A percentile compares a stretch with the other conserved stretches of the same genome.
Evolutionary conservation across 129 eudicot genomes (phyloP).

Genomic region (Flaveria bidentis): DNA sequence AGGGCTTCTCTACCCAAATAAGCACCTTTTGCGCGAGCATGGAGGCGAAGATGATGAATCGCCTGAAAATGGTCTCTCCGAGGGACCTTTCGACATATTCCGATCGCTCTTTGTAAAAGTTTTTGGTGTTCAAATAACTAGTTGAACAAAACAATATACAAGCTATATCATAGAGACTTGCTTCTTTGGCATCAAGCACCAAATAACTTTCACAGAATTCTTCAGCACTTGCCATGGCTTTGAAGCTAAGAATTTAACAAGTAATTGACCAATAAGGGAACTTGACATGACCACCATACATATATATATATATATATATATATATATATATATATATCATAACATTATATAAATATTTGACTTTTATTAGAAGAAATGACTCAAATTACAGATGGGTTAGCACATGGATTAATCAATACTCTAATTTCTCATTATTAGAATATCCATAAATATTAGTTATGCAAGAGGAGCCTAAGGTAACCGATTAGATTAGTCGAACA

Average conservation of each 20-base stretch:
- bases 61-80: slow-evolving; percentile 14
- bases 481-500: background rate
- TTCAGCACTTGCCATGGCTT: slow-evolving; percentile 46
- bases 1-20: slow-evolving; percentile 34
- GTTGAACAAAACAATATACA: slow-evolving; percentile 40
- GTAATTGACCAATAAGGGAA: slow-evolving; percentile 8
- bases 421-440: background rate
- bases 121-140: slow-evolving; percentile 25
- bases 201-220: slow-evolving; percentile 49
- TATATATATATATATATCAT: background rate
- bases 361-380: slow-evolving; percentile 7
- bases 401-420: slow-evolving; percentile 4
- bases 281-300: background rate
- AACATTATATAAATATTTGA: slow-evolving; percentile 14
- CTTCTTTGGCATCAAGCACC: slow-evolving; percentile 53
- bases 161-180: slow-evolving; percentile 45
- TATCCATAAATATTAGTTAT: background rate
- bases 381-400: background rate
- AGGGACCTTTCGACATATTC: slow-evolving; percentile 12
- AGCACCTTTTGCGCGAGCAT: slow-evolving; percentile 46
- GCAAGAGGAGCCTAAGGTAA: background rate
- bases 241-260: slow-evolving; percentile 33
- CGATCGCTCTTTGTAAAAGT: slow-evolving; percentile 31
- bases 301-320: background rate
- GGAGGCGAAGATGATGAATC: slow-evolving; percentile 66